Base-by-base conservation (phyloP, 2,329 filamentous ascomycete species). In the Arthroderma sp. region DNA sequence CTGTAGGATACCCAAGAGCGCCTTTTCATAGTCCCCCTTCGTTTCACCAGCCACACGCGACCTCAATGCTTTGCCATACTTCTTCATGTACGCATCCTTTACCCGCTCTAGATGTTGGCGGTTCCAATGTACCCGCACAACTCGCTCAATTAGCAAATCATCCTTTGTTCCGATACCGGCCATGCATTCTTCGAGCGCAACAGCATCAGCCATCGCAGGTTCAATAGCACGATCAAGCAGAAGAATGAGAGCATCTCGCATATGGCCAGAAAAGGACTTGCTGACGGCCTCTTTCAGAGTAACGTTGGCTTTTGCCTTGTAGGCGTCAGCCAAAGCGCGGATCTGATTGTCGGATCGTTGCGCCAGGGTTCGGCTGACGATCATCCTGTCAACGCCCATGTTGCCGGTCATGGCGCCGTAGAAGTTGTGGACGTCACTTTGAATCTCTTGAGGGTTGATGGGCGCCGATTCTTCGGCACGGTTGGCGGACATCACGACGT, bases 191-290 rank as follows among this genome's bases (percentile, higher is more conserved):
- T 95, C 87, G n/a, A 96, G 72, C 4, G 85, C 69, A 22, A 74
- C 68, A 0, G 88, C 91, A 55, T 94, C 88, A 52, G 86, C 81
- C 72, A 85, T 82, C 47, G 85, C 85, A 52, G 82, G 85, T 63
- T 95, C 86, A 4, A 76, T 68, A 2, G 84, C 89, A 8, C 81
- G 72, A 7, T 75, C 74, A n/a, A 95, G 68, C 61, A 94, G 86
- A 59, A 79, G 80, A 28, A 91, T 66, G 1, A 96, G 73, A 0
- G 86, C 86, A 10, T 85, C 77, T 60, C 88, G 73, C 87, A 96
- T 95, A 60, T 96, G 89, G 0, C 89, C 89, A 0, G 81, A 84
- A 64, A 95, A 95, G 56, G 91, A 80, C 67, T 77, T 83, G 50
- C 78, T 77, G 54, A 96, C 78, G 41, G 86, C 80, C 31, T 77